Percentiles rank a stretch among this genome's conserved stretches.
These are phyloP conservation scores for Lactarius quietus DNA, from an alignment of 768 basidiomycete species.

Conservation along the genomic window DNA sequence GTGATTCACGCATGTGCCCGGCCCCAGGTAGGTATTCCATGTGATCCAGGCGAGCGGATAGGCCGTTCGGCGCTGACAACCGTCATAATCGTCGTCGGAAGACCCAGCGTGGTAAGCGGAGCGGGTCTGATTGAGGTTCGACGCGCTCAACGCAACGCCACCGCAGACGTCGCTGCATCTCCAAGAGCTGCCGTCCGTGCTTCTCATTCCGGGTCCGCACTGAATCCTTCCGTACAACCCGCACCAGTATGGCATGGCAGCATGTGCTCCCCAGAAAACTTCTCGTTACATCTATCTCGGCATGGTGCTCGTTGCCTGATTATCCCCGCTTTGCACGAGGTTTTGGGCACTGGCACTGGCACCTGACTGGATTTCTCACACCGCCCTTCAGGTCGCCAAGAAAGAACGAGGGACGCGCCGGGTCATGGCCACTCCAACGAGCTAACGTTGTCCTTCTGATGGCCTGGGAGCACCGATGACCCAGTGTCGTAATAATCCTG, in stretches of 20 bases:
- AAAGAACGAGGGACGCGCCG: background rate
- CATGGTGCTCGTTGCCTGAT: background rate
- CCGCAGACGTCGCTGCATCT: background rate
- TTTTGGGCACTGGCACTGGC: background rate
- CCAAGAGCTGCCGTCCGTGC: background rate
- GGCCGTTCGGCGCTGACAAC: background rate
- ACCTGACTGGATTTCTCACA: background rate
- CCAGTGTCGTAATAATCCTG: background rate
- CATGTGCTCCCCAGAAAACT: constrained; percentile 3
- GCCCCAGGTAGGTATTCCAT: background rate
- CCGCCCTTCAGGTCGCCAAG: background rate
- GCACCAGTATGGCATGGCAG: background rate
- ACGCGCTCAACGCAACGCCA: background rate
- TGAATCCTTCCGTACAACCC: background rate
- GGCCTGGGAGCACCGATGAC: background rate
- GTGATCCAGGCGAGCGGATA: background rate
- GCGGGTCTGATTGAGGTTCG: background rate
- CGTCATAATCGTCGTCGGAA: background rate
- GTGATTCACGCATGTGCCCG: background rate
- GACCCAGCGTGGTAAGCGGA: background rate
- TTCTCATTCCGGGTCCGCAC: constrained; percentile 9
- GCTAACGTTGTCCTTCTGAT: background rate
- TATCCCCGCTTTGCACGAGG: background rate
- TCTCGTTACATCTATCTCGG: constrained; percentile 2
- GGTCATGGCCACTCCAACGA: background rate